These are phyloP conservation scores for Stylosanthes scabra DNA, from an alignment of 331 rosid genomes.

Conservation along the genomic window DNA sequence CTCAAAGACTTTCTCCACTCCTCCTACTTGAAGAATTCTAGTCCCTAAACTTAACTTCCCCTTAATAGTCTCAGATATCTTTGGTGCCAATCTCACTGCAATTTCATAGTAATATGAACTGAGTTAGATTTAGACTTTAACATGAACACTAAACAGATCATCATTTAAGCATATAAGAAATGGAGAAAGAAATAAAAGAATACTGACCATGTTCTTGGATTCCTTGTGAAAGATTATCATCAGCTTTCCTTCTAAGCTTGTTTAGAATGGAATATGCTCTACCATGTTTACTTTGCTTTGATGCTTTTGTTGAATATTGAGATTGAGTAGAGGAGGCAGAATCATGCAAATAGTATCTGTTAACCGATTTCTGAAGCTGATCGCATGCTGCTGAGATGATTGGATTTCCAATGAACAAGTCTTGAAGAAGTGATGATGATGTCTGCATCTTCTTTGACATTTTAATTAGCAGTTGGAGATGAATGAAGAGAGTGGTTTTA, in stretches of 20 bases:
- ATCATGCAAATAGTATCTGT: constrained; percentile 54
- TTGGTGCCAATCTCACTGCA: constrained; percentile 66
- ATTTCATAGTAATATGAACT: constrained; percentile 2
- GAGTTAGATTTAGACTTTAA: not conserved
- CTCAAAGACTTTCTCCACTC: constrained; percentile 56
- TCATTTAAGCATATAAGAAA: not conserved
- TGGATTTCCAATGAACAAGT: constrained; percentile 57
- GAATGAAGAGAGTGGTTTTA: constrained; percentile 15
- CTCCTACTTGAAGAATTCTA: constrained; percentile 71
- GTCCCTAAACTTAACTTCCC: constrained; percentile 76
- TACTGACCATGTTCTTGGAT: constrained; percentile 49
- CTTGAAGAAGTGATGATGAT: constrained; percentile 49
- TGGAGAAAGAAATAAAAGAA: not conserved
- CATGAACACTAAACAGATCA: not conserved
- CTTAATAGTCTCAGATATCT: constrained; percentile 64
- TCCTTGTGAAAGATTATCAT: constrained; percentile 50
- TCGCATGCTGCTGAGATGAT: constrained; percentile 41
- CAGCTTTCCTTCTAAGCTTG: constrained; percentile 50
- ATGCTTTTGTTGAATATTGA: constrained; percentile 37
- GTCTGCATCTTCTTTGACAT: constrained; percentile 54
- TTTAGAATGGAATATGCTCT: constrained; percentile 19
- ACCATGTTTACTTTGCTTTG: constrained; percentile 45
- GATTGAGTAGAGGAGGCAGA: constrained; percentile 37
- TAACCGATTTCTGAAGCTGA: constrained; percentile 35
- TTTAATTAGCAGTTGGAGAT: not conserved